Evolutionary conservation across 1,284 basidiomycete species (phyloP).

Genomic region (Leccinum variabile): DNA sequence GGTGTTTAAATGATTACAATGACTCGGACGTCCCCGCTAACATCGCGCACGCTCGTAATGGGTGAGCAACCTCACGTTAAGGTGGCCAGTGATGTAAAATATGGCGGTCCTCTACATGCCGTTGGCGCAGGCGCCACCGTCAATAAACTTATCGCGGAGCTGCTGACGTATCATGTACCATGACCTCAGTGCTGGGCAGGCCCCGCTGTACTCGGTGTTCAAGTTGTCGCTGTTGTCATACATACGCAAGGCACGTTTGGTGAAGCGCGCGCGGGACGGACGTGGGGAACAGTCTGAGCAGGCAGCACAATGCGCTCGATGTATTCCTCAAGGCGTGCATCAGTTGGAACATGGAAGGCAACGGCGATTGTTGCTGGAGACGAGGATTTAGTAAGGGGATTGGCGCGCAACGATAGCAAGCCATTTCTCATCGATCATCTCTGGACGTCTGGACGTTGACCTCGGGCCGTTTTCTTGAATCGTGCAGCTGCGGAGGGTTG

Average conservation of each 20-base stretch:
- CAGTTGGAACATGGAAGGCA: conserved; percentile 68
- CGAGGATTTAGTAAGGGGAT: conserved; percentile 74
- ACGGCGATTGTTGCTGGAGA: conserved; percentile 81
- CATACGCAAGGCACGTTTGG: conserved; percentile 97
- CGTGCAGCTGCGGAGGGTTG: too few species aligned
- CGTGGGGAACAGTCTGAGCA: conserved; percentile 93
- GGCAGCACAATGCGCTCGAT: conserved; percentile 94
- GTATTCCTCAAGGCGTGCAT: conserved; percentile 91
- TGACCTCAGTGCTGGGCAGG: conserved; percentile 41
- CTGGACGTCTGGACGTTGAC: background rate
- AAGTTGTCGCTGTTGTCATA: conserved; percentile 83
- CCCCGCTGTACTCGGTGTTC: conserved; percentile 76
- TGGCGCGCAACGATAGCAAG: background rate
- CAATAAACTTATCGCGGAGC: conserved; percentile 63
- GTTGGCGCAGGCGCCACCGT: too few species aligned
- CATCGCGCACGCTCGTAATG: too few species aligned
- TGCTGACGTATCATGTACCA: conserved; percentile 94
- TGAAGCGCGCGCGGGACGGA: conserved; percentile 95
- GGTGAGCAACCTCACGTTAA: too few species aligned
- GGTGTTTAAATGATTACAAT: too few species aligned
- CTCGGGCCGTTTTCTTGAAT: background rate
- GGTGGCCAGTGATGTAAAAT: too few species aligned
- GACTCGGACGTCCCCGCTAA: too few species aligned
- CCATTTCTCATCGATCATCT: background rate
- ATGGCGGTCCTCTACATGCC: too few species aligned